Conservation (phyloP, 2,329 filamentous ascomycete genomes). For the Onygena corvina region DNA sequence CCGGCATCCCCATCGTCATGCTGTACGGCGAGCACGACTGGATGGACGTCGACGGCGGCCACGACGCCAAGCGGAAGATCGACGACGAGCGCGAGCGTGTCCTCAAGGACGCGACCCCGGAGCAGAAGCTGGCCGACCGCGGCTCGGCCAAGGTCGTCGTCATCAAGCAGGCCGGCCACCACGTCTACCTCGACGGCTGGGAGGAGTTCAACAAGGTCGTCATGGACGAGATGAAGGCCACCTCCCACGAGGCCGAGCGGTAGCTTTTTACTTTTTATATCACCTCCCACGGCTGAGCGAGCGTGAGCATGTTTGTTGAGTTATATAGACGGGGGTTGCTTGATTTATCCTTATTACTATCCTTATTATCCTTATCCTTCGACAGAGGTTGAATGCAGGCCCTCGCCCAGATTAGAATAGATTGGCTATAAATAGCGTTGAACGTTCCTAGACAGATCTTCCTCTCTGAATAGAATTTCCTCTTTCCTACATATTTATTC, state of each 20-base stretch:
- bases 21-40: conserved; percentile 98
- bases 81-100: conserved; percentile 52
- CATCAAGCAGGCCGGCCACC: conserved; percentile 59
- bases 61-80: conserved; percentile 66
- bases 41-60: conserved; percentile 90
- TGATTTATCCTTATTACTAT: too few species aligned
- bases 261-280: background rate
- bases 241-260: conserved; percentile 26
- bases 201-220: conserved; percentile 59
- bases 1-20: conserved; percentile 70
- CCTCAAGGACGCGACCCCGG: conserved; percentile 42
- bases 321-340: too few species aligned
- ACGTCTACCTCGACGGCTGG: conserved; percentile 58
- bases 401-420: too few species aligned
- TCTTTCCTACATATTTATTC: too few species aligned
- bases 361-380: too few species aligned
- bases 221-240: conserved; percentile 54
- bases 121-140: conserved; percentile 56
- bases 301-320: too few species aligned
- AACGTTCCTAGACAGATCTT: too few species aligned
- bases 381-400: too few species aligned
- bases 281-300: too few species aligned
- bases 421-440: too few species aligned
- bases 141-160: conserved; percentile 73
- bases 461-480: too few species aligned